Evolutionary conservation across 2,329 filamentous ascomycete species (phyloP).

Genomic region (Talaromyces verruculosus): DNA sequence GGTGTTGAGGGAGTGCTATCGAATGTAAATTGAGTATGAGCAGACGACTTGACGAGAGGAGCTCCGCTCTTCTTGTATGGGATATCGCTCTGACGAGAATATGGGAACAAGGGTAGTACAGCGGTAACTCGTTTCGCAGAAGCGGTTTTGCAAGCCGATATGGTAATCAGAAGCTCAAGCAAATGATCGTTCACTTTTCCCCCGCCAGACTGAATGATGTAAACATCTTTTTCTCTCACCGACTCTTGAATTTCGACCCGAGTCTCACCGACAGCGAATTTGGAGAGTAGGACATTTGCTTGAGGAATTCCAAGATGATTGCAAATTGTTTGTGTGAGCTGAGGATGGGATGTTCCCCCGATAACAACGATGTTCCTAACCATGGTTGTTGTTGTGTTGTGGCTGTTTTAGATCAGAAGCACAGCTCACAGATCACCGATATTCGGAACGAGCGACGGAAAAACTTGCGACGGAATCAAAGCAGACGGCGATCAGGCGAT

Average conservation of each 20-base stretch:
- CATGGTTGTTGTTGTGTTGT: slow-evolving; percentile 54
- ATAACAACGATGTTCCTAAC: slow-evolving; percentile 94
- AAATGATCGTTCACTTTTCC: slow-evolving; percentile 94
- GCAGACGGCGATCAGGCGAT: neutral
- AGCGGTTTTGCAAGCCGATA: slow-evolving; percentile 94
- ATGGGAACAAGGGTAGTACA: slow-evolving; percentile 92
- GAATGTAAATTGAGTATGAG: slow-evolving; percentile 65
- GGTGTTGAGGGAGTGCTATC: slow-evolving; percentile 90
- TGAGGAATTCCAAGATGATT: slow-evolving; percentile 82
- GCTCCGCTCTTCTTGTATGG: slow-evolving; percentile 96
- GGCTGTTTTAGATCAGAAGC: slow-evolving; percentile 16
- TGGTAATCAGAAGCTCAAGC: slow-evolving; percentile 95
- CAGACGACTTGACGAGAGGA: slow-evolving; percentile 71
- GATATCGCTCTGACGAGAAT: slow-evolving; percentile 92
- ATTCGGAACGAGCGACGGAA: slow-evolving; percentile 5
- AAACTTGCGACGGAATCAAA: neutral
- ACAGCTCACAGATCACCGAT: slow-evolving; percentile 20
- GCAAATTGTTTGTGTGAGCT: slow-evolving; percentile 83
- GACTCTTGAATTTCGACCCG: slow-evolving; percentile 95
- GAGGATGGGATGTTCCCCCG: slow-evolving; percentile 87
- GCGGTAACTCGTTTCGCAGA: slow-evolving; percentile 91
- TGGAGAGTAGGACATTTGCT: slow-evolving; percentile 78
- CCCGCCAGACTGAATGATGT: slow-evolving; percentile 92
- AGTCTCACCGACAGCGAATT: slow-evolving; percentile 94
- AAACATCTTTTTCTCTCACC: slow-evolving; percentile 96